Evolutionary conservation across 2,329 filamentous ascomycete species (phyloP), one percentile per base, ranked within the genome.

Genomic region (Eutypa lata): DNA sequence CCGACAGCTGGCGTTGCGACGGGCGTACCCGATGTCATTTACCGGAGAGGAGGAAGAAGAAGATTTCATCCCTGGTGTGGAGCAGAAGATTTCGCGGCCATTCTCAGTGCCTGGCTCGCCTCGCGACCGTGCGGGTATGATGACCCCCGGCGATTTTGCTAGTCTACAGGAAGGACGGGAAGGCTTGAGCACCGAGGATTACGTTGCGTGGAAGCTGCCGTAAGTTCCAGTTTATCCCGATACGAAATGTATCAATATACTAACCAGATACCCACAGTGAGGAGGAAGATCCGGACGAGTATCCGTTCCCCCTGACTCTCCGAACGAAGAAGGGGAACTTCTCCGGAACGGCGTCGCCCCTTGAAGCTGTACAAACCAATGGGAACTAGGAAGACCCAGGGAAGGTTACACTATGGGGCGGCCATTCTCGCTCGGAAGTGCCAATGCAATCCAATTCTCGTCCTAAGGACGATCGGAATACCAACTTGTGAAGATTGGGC

Each of bases 71-170:
- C 90, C 91, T 49, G 90, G 90, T 35, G 90, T 91, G 3, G 93
- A 97, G 64, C 88, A 92, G 68, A 99, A 97, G 86, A 92, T 99
- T 67, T 93, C 91, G 11, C 83, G 94, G 47, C 94, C 94, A 7
- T 86, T 97, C 73, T 97, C 91, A 2, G 91, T 96, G 48, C 94
- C 94, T 2, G 94, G 94, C 8, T 96, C 91, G 18, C 94, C 94
- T 10, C 83, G 92, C 56, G 92, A 96, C 68, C 84, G 91, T 33
- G 88, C 88, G 43, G 94, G 94, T 50, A 96, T 97, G 91, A 97
- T 99, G 94, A 99, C 94, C 1, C 94, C 94, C 7, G 94, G 94
- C 46, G 94, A 99, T 72, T 97, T 97, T 79, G 94, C 91, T 26
- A 96, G 91, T 62, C 77, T 99, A 52, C 94, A 97, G 73, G 94